Conservation (phyloP, 192 early-diverging fungal genomes). For the Coemansia sp. region DNA sequence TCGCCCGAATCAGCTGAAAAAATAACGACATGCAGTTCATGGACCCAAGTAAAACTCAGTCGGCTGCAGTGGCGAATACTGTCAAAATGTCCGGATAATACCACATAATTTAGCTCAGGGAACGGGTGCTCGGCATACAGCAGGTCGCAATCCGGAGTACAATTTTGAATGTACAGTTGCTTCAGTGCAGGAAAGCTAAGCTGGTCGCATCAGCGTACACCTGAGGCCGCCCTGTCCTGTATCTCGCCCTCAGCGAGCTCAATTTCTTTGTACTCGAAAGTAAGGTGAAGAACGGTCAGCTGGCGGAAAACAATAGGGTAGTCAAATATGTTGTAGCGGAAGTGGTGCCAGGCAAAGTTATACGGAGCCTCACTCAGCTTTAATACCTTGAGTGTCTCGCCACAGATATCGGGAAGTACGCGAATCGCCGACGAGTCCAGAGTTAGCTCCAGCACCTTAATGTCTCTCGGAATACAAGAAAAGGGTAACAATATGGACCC, state of each 20-base stretch:
- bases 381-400: not conserved
- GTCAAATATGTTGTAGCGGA: not conserved
- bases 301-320: not conserved
- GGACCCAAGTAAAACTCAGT: not conserved
- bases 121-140: not conserved
- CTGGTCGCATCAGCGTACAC: not conserved
- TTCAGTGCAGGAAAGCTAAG: not conserved
- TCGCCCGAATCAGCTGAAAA: not conserved
- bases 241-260: not conserved
- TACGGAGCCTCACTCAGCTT: not conserved
- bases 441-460: not conserved
- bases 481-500: not conserved
- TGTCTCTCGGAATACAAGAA: not conserved
- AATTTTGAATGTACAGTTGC: not conserved
- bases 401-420: not conserved
- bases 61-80: not conserved
- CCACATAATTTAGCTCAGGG: not conserved
- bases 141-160: conserved; percentile 3
- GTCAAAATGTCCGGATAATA: not conserved
- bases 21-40: not conserved
- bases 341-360: not conserved
- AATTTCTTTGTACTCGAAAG: not conserved
- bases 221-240: not conserved
- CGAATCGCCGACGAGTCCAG: not conserved
- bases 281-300: not conserved